Conservation (phyloP, 2,329 filamentous ascomycete species). For the Pseudopithomyces chartarum region DNA sequence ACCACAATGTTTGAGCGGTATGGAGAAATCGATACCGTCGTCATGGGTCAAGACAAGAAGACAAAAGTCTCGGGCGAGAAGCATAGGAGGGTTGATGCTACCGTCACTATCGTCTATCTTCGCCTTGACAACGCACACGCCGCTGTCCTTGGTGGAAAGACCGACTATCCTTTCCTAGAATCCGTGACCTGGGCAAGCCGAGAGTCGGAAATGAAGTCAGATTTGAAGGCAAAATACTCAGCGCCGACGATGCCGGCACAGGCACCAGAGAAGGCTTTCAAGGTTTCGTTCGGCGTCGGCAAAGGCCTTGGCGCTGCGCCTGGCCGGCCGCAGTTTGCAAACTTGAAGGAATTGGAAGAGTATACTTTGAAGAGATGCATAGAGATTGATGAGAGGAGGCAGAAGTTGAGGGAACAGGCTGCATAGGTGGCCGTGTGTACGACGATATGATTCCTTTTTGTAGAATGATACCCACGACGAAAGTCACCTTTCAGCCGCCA, state of each 20-base stretch:
- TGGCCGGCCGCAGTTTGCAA: conserved; percentile 46
- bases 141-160: conserved; percentile 58
- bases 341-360: conserved; percentile 50
- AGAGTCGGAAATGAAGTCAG: conserved; percentile 54
- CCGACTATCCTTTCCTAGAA: conserved; percentile 56
- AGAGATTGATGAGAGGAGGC: conserved; percentile 49
- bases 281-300: conserved; percentile 29
- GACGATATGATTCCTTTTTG: background rate
- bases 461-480: background rate
- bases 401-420: conserved; percentile 49
- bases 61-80: conserved; percentile 53
- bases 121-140: conserved; percentile 64
- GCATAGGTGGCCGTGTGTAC: conserved; percentile 1
- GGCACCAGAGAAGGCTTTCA: conserved; percentile 30
- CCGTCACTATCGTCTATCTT: conserved; percentile 60
- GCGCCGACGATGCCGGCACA: conserved; percentile 37
- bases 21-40: conserved; percentile 61
- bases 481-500: background rate
- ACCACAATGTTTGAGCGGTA: conserved; percentile 56
- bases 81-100: conserved; percentile 58
- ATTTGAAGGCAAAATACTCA: conserved; percentile 19
- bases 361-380: conserved; percentile 52
- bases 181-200: conserved; percentile 61
- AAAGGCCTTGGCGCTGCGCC: conserved; percentile 27
- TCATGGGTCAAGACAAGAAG: conserved; percentile 63